These are phyloP conservation scores for Fusarium mundagurra DNA, from an alignment of 2,329 filamentous ascomycete genomes.

Conservation along the genomic window DNA sequence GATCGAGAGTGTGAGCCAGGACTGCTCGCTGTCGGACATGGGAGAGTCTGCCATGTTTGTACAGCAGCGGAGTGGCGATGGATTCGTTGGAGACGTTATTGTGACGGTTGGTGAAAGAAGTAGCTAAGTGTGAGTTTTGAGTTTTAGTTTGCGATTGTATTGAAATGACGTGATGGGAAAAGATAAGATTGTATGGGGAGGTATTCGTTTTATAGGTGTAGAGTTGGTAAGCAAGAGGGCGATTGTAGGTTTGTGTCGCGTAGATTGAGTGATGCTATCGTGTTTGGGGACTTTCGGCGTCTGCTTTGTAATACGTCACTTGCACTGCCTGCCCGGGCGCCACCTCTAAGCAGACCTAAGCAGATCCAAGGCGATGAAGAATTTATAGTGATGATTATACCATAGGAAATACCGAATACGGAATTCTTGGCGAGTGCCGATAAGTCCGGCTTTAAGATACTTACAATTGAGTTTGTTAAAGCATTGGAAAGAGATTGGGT, in stretches of 20 bases:
- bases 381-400: neutral
- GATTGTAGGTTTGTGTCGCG: neutral
- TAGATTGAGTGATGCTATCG: constrained; percentile 18
- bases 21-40: constrained; percentile 33
- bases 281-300: constrained; percentile 43
- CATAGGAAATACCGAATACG: neutral
- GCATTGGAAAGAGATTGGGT: neutral
- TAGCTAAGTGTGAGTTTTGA: neutral
- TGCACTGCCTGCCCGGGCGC: constrained; percentile 30
- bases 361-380: neutral
- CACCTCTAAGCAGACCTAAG: neutral
- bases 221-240: neutral
- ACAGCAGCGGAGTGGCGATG: constrained; percentile 25
- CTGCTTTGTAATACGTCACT: constrained; percentile 57
- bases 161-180: neutral
- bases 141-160: neutral
- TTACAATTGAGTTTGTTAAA: neutral
- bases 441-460: neutral
- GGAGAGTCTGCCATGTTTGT: constrained; percentile 32
- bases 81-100: constrained; percentile 4
- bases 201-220: constrained; percentile 1
- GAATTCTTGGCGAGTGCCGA: neutral
- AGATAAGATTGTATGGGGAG: neutral
- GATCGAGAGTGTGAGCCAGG: constrained; percentile 56
- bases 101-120: neutral